Evolutionary conservation across 176 grass and related monocot genomes (phyloP).

Genomic region (Zea mays): DNA sequence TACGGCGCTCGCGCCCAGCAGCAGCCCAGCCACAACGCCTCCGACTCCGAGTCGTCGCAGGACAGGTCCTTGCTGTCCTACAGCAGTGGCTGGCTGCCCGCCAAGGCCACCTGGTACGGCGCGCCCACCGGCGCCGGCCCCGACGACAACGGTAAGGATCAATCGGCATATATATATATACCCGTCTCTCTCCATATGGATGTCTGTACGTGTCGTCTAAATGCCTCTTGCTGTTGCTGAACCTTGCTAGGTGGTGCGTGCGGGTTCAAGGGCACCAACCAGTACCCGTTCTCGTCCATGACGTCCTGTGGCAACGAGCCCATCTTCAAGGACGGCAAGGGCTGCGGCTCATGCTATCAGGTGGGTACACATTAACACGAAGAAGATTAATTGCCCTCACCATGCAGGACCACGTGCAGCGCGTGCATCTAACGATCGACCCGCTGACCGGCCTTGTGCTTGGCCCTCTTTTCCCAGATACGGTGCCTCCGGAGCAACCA

Average conservation of each 20-base stretch:
- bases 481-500: constrained; percentile 23
- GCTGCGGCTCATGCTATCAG: constrained; percentile 55
- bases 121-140: constrained; percentile 58
- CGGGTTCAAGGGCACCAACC: constrained; percentile 45
- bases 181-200: too few species aligned
- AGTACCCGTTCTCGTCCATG: constrained; percentile 48
- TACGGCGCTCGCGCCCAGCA: neutral
- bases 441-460: neutral
- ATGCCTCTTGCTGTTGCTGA: neutral
- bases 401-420: neutral
- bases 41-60: constrained; percentile 37
- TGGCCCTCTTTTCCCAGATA: constrained; percentile 9
- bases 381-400: too few species aligned
- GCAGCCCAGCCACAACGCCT: neutral
- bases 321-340: constrained; percentile 50
- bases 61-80: neutral
- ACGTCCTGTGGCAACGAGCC: constrained; percentile 49
- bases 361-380: neutral
- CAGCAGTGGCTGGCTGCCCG: constrained; percentile 36
- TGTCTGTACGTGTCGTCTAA: neutral
- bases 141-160: constrained; percentile 46
- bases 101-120: constrained; percentile 74
- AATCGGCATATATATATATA: too few species aligned
- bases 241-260: constrained; percentile 48
- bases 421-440: too few species aligned